A percentile compares a stretch with the other conserved stretches of the same genome.
phyloP scores from a whole-genome alignment of 1,139 yeast species.

The Petasospora rhodanensis region DNA sequence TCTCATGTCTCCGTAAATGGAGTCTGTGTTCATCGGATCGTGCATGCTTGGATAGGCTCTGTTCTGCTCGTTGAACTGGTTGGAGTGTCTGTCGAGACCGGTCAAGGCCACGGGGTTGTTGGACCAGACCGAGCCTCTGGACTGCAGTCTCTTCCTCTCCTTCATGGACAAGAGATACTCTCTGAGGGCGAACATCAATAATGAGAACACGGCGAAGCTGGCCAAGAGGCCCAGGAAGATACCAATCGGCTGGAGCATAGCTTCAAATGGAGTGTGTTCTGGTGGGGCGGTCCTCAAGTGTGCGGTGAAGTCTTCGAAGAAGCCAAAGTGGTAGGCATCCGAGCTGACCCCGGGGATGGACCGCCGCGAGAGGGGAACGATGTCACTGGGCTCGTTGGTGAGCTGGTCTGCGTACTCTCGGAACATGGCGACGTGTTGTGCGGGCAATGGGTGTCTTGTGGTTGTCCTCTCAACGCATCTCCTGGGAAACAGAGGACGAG shows the following conservation, averaged over 20 bases:
- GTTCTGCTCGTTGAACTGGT: conserved; percentile 4
- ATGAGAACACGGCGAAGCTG: conserved; percentile 11
- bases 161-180: conserved; percentile 22
- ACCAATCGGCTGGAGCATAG: conserved; percentile 17
- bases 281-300: conserved; percentile 12
- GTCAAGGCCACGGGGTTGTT: conserved; percentile 4
- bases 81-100: background rate
- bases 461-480: no score
- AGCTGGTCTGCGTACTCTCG: no score
- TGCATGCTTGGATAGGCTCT: conserved; percentile 11
- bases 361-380: conserved; percentile 10
- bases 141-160: conserved; percentile 9
- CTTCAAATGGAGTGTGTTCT: conserved; percentile 13
- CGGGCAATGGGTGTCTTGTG: no score
- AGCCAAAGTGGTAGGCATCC: conserved; percentile 25
- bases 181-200: conserved; percentile 17
- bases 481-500: no score
- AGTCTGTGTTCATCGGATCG: background rate
- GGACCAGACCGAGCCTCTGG: conserved; percentile 23
- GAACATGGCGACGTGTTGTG: no score
- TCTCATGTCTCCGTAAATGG: no score
- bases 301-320: conserved; percentile 22
- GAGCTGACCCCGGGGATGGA: conserved; percentile 26
- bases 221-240: conserved; percentile 16
- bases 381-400: no score